These are phyloP conservation scores for Neurospora sublineolata DNA, from an alignment of 495 filamentous ascomycete genomes.

Conservation along the genomic window DNA sequence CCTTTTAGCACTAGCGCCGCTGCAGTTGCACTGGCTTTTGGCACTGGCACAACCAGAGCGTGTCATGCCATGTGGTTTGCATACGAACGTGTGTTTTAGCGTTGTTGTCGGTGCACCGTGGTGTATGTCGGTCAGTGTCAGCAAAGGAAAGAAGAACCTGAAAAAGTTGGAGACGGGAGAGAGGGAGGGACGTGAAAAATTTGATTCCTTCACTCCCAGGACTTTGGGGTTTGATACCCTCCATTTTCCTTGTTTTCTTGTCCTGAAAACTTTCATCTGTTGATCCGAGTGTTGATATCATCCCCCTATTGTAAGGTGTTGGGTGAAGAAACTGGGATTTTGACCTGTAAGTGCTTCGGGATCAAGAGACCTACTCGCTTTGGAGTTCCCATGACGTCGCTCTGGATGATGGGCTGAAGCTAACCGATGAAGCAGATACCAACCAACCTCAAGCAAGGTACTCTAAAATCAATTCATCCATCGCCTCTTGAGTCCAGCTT, in stretches of 20 bases:
- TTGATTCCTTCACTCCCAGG: not conserved
- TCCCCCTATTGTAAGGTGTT: not conserved
- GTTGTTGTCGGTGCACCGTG: not conserved
- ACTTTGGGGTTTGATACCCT: not conserved
- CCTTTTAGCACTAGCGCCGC: not conserved
- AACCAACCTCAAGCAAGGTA: not conserved
- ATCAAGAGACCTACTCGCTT: not conserved
- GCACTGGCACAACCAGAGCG: not conserved
- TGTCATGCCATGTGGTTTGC: not conserved
- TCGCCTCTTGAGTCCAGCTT: not conserved
- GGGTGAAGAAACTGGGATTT: too few relatives aligned
- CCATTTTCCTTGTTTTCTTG: not conserved
- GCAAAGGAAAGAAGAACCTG: not conserved
- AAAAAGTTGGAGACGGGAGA: not conserved
- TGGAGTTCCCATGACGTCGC: not conserved
- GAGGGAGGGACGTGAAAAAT: not conserved
- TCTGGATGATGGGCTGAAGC: not conserved
- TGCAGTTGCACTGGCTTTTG: not conserved
- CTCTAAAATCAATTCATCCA: not conserved
- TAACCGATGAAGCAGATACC: not conserved
- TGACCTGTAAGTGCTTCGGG: not conserved
- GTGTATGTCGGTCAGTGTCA: not conserved
- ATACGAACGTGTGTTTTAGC: not conserved
- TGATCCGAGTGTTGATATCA: not conserved
- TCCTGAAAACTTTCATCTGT: not conserved